These are phyloP conservation scores for Schizochytrium sp. DNA, from an alignment of 108 stramenopile genomes.

Conservation along the genomic window DNA sequence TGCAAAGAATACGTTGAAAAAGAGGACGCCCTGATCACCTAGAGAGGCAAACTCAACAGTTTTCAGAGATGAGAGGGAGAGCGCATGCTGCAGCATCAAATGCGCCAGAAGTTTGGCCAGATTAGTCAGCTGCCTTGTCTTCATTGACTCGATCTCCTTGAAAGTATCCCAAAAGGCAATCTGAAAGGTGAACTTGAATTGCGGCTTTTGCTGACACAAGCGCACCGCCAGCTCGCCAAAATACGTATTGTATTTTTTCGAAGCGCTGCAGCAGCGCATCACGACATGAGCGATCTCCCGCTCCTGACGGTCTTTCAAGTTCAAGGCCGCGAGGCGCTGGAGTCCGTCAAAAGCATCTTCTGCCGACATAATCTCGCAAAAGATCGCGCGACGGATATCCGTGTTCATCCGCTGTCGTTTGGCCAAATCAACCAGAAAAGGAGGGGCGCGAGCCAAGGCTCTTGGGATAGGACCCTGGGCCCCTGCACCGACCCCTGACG, in stretches of 20 bases:
- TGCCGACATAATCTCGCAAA: slow-evolving; percentile 12
- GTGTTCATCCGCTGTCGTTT: slow-evolving; percentile 5
- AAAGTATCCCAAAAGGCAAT: not conserved
- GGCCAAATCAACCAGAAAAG: not conserved
- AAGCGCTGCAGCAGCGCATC: not conserved
- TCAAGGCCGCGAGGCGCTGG: not conserved
- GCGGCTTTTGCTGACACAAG: not conserved
- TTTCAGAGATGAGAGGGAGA: not conserved
- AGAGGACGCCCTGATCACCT: not conserved
- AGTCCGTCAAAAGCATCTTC: not conserved
- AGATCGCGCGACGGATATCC: not conserved
- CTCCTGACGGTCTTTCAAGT: not conserved
- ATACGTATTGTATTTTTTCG: not conserved
- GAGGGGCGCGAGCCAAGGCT: not conserved
- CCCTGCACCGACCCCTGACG: not conserved
- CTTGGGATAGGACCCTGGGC: not conserved
- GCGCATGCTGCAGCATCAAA: not conserved
- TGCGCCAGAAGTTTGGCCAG: not conserved
- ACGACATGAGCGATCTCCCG: not conserved
- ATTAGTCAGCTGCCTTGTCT: not conserved
- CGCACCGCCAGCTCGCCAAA: not conserved
- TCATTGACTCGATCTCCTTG: not conserved
- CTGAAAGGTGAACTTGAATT: slow-evolving; percentile 13
- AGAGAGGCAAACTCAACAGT: not conserved
- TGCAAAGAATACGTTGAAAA: not conserved